Evolutionary conservation across 345 rosid genomes (phyloP).

Genomic region (Orychophragmus violaceus): DNA sequence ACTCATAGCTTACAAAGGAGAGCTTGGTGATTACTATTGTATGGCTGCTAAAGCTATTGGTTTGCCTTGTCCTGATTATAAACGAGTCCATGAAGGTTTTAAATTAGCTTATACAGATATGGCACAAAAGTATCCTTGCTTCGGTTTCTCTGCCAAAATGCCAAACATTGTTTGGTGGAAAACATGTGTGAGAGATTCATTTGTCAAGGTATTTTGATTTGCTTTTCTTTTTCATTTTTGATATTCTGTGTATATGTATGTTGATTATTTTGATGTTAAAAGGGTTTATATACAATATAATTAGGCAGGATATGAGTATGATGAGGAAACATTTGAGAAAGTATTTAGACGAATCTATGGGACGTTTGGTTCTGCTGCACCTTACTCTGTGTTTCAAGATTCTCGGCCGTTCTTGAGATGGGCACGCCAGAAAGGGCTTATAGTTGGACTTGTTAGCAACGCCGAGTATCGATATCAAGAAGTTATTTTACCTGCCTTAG

Average conservation of each 20-base stretch:
- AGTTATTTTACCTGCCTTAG: slow-evolving; percentile 87
- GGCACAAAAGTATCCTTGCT: slow-evolving; percentile 88
- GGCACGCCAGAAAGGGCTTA: slow-evolving; percentile 62
- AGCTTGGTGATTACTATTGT: slow-evolving; percentile 98
- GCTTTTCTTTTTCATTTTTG: background rate
- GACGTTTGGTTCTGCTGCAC: slow-evolving; percentile 94
- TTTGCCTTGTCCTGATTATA: slow-evolving; percentile 89
- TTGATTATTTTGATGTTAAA: background rate
- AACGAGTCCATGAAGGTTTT: slow-evolving; percentile 85
- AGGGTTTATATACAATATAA: background rate
- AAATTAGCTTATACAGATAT: slow-evolving; percentile 82
- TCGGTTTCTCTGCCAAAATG: slow-evolving; percentile 74
- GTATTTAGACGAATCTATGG: slow-evolving; percentile 76
- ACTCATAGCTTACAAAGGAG: slow-evolving; percentile 92
- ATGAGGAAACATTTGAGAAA: slow-evolving; percentile 89
- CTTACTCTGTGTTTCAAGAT: slow-evolving; percentile 70
- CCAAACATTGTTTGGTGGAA: slow-evolving; percentile 96
- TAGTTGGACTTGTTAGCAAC: slow-evolving; percentile 75
- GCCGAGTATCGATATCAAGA: slow-evolving; percentile 84
- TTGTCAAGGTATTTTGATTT: slow-evolving; percentile 45
- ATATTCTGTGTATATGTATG: background rate
- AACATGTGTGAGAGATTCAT: slow-evolving; percentile 77
- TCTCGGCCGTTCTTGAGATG: slow-evolving; percentile 84
- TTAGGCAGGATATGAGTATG: slow-evolving; percentile 95
- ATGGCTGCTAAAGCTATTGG: slow-evolving; percentile 98